Conservation (phyloP, 202 grass and related monocot species). For the Saccharum hybrid region DNA sequence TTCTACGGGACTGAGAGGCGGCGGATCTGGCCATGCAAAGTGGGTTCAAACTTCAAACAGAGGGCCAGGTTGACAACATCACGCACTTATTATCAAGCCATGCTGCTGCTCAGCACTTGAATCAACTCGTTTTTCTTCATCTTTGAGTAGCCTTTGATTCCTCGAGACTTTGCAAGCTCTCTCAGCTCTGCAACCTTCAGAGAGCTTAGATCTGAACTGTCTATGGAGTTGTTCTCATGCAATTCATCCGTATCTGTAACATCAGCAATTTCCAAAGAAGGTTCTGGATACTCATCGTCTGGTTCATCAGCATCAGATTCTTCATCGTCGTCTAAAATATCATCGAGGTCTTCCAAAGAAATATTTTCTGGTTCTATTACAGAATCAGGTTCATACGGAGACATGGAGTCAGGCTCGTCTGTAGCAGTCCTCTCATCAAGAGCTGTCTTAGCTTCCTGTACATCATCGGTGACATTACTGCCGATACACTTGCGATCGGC, state of each 20-base stretch:
- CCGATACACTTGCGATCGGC: conserved; percentile 6
- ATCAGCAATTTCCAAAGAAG: conserved; percentile 31
- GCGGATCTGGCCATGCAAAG: conserved; percentile 30
- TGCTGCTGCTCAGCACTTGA: conserved; percentile 50
- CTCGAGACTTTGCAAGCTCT: conserved; percentile 72
- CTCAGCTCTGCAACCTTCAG: conserved; percentile 68
- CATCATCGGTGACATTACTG: conserved; percentile 26
- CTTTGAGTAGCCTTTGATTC: conserved; percentile 77
- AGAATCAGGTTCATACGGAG: conserved; percentile 36
- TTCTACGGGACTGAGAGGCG: not conserved
- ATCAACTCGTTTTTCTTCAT: conserved; percentile 76
- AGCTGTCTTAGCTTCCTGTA: conserved; percentile 16
- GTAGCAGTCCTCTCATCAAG: conserved; percentile 42
- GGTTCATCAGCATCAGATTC: conserved; percentile 40
- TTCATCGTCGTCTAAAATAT: conserved; percentile 45
- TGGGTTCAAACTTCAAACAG: not conserved
- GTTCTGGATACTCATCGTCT: conserved; percentile 20
- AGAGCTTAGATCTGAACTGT: conserved; percentile 52
- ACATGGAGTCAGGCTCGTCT: conserved; percentile 25
- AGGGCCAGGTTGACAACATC: not conserved
- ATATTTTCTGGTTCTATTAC: conserved; percentile 40
- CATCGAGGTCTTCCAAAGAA: conserved; percentile 33
- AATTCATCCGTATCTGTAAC: conserved; percentile 17
- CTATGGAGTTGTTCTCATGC: conserved; percentile 4
- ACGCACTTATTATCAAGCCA: conserved; percentile 14